Evolutionary conservation across 2,329 filamentous ascomycete species (phyloP), one percentile per base, ranked within the genome.

Genomic region (Ophiosphaerella korrae): DNA sequence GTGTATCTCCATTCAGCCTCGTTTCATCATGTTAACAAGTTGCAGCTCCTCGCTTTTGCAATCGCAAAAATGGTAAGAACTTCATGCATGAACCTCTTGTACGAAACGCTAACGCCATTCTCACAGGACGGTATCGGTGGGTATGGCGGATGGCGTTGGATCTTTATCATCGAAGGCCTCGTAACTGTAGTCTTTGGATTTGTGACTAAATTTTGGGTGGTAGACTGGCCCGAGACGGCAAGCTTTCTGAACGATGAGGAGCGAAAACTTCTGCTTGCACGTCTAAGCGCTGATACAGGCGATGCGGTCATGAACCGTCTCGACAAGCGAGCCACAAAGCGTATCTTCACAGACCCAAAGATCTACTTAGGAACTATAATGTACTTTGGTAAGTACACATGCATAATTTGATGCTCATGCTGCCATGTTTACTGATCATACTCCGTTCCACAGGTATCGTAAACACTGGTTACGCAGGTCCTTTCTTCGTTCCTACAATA

Each of bases 51-150:
- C 8, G 74, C 75, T 11, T 76, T 72, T 39, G 71, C 69, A 14
- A 87, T 89, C 57, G 76, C 75, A 16, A 88, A 88, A 59, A 79
- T 87, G 50, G 26, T 29, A 29, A 29, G 26, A 11, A 29, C 7
- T 29, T 29, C 26, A 29, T 29, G 11, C 26, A 29, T 29, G 11
- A 11, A 29, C 26, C 2, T 29, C 11, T 8, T 29, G 11, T 29
- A 29, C 26, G 11, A 11, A 29, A 29, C 11, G 26, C 26, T 29
- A 29, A 29, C 8, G 26, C 2, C 26, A 29, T 29, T 29, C 26
- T 11, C 26, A 11, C 26, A 29, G 26, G 84, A 88, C 64, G 77
- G 78, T 23, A 77, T 80, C 6, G 76, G 74, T 11, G 81, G 64
- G 2, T 69, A 71, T 24, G 51, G 65, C 13, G 72, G 68, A 8